phyloP scores from a whole-genome alignment of 2,329 filamentous ascomycete genomes.

The Ophiostoma pallidulum region DNA sequence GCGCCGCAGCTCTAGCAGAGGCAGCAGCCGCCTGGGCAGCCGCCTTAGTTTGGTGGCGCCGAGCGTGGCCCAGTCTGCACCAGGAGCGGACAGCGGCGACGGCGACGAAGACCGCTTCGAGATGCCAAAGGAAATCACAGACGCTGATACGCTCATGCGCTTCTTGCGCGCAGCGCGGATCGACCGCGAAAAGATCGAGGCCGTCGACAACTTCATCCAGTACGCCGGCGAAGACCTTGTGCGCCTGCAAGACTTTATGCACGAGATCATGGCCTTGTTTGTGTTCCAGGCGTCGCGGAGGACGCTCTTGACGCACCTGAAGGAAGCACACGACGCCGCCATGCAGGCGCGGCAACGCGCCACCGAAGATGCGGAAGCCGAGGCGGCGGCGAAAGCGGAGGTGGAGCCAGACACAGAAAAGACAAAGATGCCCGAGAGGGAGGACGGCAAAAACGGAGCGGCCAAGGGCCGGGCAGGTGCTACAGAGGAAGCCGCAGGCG shows the following conservation, averaged over 20 bases:
- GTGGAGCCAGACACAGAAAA: slow-evolving; percentile 14
- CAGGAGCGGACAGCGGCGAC: slow-evolving; percentile 9
- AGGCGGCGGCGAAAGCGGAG: slow-evolving; percentile 9
- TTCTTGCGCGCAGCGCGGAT: slow-evolving; percentile 60
- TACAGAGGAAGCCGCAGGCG: neutral
- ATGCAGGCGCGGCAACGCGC: slow-evolving; percentile 20
- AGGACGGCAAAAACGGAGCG: neutral
- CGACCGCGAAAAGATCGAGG: slow-evolving; percentile 81
- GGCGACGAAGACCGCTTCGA: slow-evolving; percentile 31
- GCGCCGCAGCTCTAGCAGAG: slow-evolving; percentile 32
- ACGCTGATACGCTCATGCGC: slow-evolving; percentile 59
- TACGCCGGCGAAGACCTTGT: slow-evolving; percentile 65
- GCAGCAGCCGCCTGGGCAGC: slow-evolving; percentile 20
- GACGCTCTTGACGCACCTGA: slow-evolving; percentile 62
- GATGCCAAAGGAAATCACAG: slow-evolving; percentile 37
- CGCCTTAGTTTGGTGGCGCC: slow-evolving; percentile 21
- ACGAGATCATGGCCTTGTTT: slow-evolving; percentile 75
- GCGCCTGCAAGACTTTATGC: slow-evolving; percentile 67
- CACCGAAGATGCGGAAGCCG: slow-evolving; percentile 8
- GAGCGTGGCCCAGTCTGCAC: slow-evolving; percentile 29
- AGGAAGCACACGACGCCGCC: slow-evolving; percentile 49
- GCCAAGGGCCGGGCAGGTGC: neutral
- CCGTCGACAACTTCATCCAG: slow-evolving; percentile 71
- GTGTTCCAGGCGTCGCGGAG: slow-evolving; percentile 83
- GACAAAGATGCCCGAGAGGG: neutral